Percentiles rank a stretch among this genome's conserved stretches.
Evolutionary conservation across 2,329 filamentous ascomycete species (phyloP).

Genomic region (Magnaporthales sp.): DNA sequence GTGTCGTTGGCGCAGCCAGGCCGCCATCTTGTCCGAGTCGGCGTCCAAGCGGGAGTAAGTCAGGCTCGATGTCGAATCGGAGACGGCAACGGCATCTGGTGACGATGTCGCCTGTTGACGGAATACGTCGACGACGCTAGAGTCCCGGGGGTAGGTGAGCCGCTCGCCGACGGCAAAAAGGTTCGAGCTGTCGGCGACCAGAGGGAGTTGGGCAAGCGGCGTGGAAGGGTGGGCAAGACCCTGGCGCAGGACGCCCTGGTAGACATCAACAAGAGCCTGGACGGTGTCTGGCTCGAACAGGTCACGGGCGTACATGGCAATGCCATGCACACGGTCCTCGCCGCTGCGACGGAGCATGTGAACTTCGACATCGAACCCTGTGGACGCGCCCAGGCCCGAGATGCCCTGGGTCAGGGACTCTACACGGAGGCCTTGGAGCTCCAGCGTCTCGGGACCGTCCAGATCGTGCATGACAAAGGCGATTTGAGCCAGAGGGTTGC

Average conservation of each 20-base stretch:
- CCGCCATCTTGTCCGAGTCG: not conserved
- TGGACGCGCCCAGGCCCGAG: not conserved
- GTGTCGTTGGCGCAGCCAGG: slow-evolving; percentile 2
- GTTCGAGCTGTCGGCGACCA: not conserved
- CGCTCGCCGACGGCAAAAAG: not conserved
- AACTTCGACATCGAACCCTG: not conserved
- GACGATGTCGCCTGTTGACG: not conserved
- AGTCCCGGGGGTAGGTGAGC: not conserved
- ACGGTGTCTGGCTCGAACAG: not conserved
- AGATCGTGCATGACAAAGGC: not conserved
- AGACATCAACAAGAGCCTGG: not conserved
- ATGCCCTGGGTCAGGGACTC: too few species aligned
- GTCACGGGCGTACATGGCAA: not conserved
- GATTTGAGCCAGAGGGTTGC: not conserved
- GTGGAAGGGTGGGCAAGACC: not conserved
- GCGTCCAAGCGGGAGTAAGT: not conserved
- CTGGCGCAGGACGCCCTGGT: not conserved
- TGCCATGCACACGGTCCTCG: not conserved
- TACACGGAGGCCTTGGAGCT: too few species aligned
- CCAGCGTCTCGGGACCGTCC: not conserved
- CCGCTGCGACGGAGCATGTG: not conserved
- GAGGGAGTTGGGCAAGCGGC: not conserved
- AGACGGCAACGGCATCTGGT: not conserved
- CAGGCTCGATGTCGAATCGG: not conserved
- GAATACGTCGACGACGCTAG: not conserved